Evolutionary conservation across 805 yeast species (phyloP).

Genomic region (Zygosaccharomyces rouxii): DNA sequence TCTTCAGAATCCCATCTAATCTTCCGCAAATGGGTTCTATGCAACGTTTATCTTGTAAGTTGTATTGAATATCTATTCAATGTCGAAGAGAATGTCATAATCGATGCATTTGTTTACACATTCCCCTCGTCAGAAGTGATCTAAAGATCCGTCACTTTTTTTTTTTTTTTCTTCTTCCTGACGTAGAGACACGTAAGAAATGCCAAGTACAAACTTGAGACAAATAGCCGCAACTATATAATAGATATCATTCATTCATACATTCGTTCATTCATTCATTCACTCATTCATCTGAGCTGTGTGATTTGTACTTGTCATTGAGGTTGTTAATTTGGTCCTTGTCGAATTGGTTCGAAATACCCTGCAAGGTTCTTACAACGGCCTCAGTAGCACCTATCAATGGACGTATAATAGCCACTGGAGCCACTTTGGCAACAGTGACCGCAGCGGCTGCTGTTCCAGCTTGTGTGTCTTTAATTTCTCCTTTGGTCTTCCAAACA

Average conservation of each 20-base stretch:
- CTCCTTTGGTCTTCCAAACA: constrained; percentile 53
- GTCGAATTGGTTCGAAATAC: constrained; percentile 76
- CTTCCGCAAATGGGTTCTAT: neutral
- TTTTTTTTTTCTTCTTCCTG: neutral
- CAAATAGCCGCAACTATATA: neutral
- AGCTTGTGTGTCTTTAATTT: constrained; percentile 45
- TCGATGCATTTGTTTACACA: constrained; percentile 7
- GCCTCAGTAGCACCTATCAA: constrained; percentile 93
- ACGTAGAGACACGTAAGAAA: neutral
- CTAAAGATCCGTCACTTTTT: neutral
- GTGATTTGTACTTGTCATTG: constrained; percentile 60
- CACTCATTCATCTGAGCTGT: neutral
- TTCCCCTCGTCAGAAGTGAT: neutral
- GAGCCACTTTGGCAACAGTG: constrained; percentile 70
- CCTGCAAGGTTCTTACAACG: constrained; percentile 73
- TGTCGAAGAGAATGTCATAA: constrained; percentile 3
- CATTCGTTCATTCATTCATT: neutral
- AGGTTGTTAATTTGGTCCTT: constrained; percentile 54
- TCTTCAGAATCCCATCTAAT: constrained; percentile 2
- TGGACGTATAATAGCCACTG: constrained; percentile 76
- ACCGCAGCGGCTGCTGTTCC: constrained; percentile 56
- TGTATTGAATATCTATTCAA: neutral
- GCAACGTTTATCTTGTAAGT: neutral
- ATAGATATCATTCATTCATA: too few species aligned
- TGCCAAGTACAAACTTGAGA: neutral